A percentile compares a stretch with the other conserved stretches of the same genome.
Conservation (phyloP, 2,329 filamentous ascomycete species). For the Colletotrichum lentis region DNA sequence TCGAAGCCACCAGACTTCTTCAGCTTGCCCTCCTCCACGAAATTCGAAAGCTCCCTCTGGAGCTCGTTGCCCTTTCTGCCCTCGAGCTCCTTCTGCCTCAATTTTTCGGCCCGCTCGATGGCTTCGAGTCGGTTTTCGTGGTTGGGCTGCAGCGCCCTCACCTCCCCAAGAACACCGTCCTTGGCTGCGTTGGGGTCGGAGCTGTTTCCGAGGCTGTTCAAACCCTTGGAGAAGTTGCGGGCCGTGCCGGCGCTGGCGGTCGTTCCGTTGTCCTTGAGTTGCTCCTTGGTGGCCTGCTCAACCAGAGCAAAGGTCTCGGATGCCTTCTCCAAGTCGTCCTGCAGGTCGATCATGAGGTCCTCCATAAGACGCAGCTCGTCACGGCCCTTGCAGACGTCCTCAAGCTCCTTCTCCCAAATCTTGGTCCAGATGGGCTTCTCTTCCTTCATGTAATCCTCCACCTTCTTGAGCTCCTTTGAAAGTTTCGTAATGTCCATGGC, state of each 20-base stretch:
- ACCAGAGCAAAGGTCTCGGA: conserved; percentile 92
- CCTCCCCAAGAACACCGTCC: conserved; percentile 90
- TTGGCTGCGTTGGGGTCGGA: conserved; percentile 82
- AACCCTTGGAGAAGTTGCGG: conserved; percentile 63
- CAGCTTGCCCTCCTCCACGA: conserved; percentile 88
- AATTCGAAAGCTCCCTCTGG: conserved; percentile 82
- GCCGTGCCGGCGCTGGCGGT: conserved; percentile 60
- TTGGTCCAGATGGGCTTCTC: conserved; percentile 99
- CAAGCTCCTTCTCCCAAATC: conserved; percentile 98
- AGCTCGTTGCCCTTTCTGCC: conserved; percentile 77
- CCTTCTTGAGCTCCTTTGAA: conserved; percentile 87
- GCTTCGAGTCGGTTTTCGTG: conserved; percentile 93
- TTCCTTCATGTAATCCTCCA: conserved; percentile 88
- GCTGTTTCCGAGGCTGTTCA: conserved; percentile 59
- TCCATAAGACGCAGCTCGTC: conserved; percentile 97
- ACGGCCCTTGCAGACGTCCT: conserved; percentile 93
- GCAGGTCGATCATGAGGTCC: conserved; percentile 88
- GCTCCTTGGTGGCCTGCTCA: conserved; percentile 97
- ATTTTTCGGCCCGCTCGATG: conserved; percentile 95
- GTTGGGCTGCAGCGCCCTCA: conserved; percentile 91
- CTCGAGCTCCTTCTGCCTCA: conserved; percentile 87
- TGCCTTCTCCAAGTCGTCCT: conserved; percentile 95
- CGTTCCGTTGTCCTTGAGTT: conserved; percentile 78
- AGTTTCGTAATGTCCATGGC: conserved; percentile 86
- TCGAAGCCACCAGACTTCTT: conserved; percentile 97